Base-by-base conservation (phyloP, 805 yeast genomes). In the Maudiozyma bulderi region DNA sequence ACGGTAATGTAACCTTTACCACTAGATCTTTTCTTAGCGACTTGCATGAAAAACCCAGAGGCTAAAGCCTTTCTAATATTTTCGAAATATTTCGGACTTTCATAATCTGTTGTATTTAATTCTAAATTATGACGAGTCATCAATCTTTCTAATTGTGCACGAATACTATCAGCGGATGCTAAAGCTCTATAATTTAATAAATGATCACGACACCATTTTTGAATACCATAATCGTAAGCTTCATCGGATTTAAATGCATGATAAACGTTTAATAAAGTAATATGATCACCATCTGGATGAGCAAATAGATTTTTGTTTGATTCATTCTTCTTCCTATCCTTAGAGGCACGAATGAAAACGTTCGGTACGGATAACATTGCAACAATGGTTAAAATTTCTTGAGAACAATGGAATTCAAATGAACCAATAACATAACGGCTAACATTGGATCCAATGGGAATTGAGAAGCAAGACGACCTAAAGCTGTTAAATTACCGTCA, bases 31-130 rank as follows among this genome's bases (percentile, higher is more conserved):
- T 86, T 87, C 71, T 90, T 93, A 34, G 97, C 98, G 48, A 86
- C 95, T 72, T 93, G 99, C 98, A 93, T 90, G 73, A 93, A 93
- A 67, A 89, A 90, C 1, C 99, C 99, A n/a, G 87, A 78, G 4
- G 87, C 76, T 50, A 93, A 69, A 0, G 98, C 96, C 65, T 84
- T 86, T 50, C 95, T 76, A 54, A 93, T 82, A 59, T 87, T 84
- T 57, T 77, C 81, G 66, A 82, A 83, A 69, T 86, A 89, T 46
- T 77, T 78, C 53, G 75, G 73, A 59, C 81, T 82, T 30, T 78
- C 84, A 53, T 69, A 76, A 40, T 84, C 82, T 2, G 88, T 82
- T 44, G 88, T 78, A 51, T 77, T 74, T 48, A 93, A 68, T 50
- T 82, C 86, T 50, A 91, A 69, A 58, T 86, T 93, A 60, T 82